A percentile compares a stretch with the other conserved stretches of the same genome.
phyloP scores from a whole-genome alignment of 805 yeast genomes.

The Sugiyamaella smithiae region DNA sequence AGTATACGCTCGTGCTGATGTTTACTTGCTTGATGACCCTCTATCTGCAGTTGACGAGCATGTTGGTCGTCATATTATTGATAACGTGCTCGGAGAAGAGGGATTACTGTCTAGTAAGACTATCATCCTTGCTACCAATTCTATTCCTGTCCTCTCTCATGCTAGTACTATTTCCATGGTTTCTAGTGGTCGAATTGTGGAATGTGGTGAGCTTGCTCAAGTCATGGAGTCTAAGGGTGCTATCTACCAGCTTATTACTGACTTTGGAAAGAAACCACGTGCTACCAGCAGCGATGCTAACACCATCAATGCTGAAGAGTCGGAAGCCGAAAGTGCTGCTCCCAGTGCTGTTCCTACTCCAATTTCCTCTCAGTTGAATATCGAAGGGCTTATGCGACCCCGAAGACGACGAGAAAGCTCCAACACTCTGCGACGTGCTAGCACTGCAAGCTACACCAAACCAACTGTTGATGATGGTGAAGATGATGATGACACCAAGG shows the following conservation, averaged over 20 bases:
- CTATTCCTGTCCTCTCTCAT: slow-evolving; percentile 72
- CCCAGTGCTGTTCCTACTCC: slow-evolving; percentile 12
- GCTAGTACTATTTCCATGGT: slow-evolving; percentile 72
- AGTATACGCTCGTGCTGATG: slow-evolving; percentile 66
- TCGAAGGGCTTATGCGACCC: background rate
- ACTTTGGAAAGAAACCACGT: slow-evolving; percentile 26
- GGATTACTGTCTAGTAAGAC: slow-evolving; percentile 77
- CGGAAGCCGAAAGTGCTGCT: background rate
- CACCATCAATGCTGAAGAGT: slow-evolving; percentile 15
- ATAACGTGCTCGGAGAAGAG: slow-evolving; percentile 70
- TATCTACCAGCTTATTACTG: slow-evolving; percentile 25
- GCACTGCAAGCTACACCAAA: slow-evolving; percentile 54
- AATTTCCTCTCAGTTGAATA: slow-evolving; percentile 7
- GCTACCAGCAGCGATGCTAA: slow-evolving; percentile 18
- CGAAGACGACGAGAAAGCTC: slow-evolving; percentile 22
- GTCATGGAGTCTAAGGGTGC: slow-evolving; percentile 28
- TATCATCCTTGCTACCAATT: slow-evolving; percentile 80
- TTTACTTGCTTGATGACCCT: slow-evolving; percentile 72
- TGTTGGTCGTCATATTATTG: slow-evolving; percentile 77
- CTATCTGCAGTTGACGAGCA: slow-evolving; percentile 84
- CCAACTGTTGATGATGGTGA: slow-evolving; percentile 28
- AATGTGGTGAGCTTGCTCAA: slow-evolving; percentile 34
- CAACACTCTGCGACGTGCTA: slow-evolving; percentile 53
- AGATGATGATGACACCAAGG: slow-evolving; percentile 42
- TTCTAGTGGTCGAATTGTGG: slow-evolving; percentile 44